Base-by-base conservation (phyloP, 306 rosid genomes). In the Argentina anserina region DNA sequence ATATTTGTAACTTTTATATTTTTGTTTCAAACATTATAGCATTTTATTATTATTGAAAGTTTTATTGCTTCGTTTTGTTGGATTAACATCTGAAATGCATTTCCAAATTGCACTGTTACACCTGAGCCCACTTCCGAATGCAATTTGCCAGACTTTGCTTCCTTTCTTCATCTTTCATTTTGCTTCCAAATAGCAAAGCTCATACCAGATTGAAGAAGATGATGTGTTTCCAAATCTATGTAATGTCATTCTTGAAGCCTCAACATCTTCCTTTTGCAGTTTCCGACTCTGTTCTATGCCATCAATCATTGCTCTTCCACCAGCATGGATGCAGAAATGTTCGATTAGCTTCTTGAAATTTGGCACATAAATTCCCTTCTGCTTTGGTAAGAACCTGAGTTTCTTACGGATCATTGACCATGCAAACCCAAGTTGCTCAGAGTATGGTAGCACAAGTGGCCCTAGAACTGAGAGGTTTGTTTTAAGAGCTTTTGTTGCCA, bases 321-420 rank as follows among this genome's bases (percentile, higher is more conserved):
- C 98, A 0, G 96, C 96, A 63, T 93, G 91, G 62, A 84, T 84
- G 68, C 96, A 90, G 76, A 90, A 88, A 76, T 86, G 97, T 80
- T 87, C 75, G 10, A 90, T 87, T 18, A 89, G 84, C 77, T 77
- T 87, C 72, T 21, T 86, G 66, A 88, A 93, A 74, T 84, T 83
- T 1, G 89, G 97, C 23, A 77, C 86, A 26, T 79, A 85, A n/a
- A 55, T 26, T 50, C 49, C 80, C 68, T 58, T 71, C 61, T 78
- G 52, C 68, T 81, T 9, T 6, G 43, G 9, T 61, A 66, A 79
- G 52, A 52, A 18, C 65, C 6, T n/a, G 26, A 85, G 63, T 74
- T 76, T 91, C 49, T 49, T 78, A 65, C 73, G 53, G 76, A 84
- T 76, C 78, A 69, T 53, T 1, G 81, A 75, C 82, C 89, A 82